Percentiles rank a stretch among this genome's conserved stretches.
phyloP scores from a whole-genome alignment of 2,329 filamentous ascomycete species.

The Aurifilum marmelostoma region DNA sequence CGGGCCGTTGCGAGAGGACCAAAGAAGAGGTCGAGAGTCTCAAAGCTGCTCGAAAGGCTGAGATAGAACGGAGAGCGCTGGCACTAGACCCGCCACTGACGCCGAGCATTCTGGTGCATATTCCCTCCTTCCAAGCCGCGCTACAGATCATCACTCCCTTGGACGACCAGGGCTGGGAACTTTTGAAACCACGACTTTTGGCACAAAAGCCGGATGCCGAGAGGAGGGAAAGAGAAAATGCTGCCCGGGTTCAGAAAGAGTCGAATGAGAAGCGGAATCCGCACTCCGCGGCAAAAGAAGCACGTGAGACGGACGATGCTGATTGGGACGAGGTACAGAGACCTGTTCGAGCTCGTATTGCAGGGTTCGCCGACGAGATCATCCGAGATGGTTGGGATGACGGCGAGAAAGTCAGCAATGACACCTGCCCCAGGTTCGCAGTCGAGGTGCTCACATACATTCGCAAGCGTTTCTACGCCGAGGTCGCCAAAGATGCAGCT shows the following conservation, averaged over 20 bases:
- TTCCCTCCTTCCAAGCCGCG: slow-evolving; percentile 75
- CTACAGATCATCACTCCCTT: slow-evolving; percentile 70
- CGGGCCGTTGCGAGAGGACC: slow-evolving; percentile 52
- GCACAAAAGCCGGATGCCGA: slow-evolving; percentile 69
- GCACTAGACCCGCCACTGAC: slow-evolving; percentile 68
- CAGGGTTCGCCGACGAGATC: slow-evolving; percentile 69
- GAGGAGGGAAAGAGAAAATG: slow-evolving; percentile 51
- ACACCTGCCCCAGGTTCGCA: slow-evolving; percentile 70
- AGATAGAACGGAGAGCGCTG: slow-evolving; percentile 73
- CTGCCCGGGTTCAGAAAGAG: slow-evolving; percentile 31
- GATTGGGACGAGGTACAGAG: slow-evolving; percentile 74
- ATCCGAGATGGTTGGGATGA: slow-evolving; percentile 68
- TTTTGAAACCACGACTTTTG: slow-evolving; percentile 68
- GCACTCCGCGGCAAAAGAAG: slow-evolving; percentile 45
- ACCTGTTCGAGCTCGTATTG: slow-evolving; percentile 67
- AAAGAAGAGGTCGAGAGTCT: slow-evolving; percentile 65
- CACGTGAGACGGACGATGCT: slow-evolving; percentile 64
- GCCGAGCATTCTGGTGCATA: slow-evolving; percentile 65
- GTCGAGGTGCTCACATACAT: slow-evolving; percentile 71
- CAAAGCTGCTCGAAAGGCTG: slow-evolving; percentile 65
- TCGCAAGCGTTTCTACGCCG: slow-evolving; percentile 67
- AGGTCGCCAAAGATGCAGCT: slow-evolving; percentile 57
- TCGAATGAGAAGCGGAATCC: slow-evolving; percentile 30
- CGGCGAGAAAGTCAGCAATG: slow-evolving; percentile 64
- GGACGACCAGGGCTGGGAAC: slow-evolving; percentile 70